Evolutionary conservation across 2,329 filamentous ascomycete species (phyloP), one percentile per base, ranked within the genome.

Genomic region (Pseudogymnoascus sp.): DNA sequence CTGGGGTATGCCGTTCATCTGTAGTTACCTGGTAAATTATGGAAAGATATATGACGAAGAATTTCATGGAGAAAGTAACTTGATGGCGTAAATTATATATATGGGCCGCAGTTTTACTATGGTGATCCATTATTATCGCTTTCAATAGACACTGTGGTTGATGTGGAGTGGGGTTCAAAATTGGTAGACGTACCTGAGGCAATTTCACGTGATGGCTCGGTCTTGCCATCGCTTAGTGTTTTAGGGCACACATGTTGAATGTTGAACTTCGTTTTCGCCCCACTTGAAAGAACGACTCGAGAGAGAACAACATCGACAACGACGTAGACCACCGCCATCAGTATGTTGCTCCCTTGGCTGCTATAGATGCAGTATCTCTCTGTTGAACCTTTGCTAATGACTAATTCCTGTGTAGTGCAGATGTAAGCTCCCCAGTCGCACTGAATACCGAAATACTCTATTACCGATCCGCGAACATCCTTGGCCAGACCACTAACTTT

Each of bases 351-450:
- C 61, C 14, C 60, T 62, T 50, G 37, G 23, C 64, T 56, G 12
- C 62, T 37, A 36, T 44, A 21, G 42, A 44, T 8, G 6, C 34
- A 37, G 62, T 59, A 59, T 61, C 59, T 59, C 36, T 10, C 61
- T 60, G 60, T 63, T 40, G 42, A 18, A n/a, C 62, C 62, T 60
- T 71, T 77, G 74, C 83, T 87, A 79, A 88, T 78, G 63, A 72
- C 73, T 73, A 69, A 66, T 64, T 68, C 70, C 66, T 68, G 71
- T 77, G 74, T 72, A 93, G 90, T 95, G 90, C 90, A 95, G 88
- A 95, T 95, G 90, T 93, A 87, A 89, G 89, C 69, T 63, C 66
- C 67, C 77, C 66, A 64, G 66, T 61, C 74, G 68, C 67, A 68
- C 71, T 68, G 70, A 67, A 38, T 65, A 38, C 64, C 44, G 64